Evolutionary conservation across 2,329 filamentous ascomycete species (phyloP).

Genomic region (Penicillium freii): DNA sequence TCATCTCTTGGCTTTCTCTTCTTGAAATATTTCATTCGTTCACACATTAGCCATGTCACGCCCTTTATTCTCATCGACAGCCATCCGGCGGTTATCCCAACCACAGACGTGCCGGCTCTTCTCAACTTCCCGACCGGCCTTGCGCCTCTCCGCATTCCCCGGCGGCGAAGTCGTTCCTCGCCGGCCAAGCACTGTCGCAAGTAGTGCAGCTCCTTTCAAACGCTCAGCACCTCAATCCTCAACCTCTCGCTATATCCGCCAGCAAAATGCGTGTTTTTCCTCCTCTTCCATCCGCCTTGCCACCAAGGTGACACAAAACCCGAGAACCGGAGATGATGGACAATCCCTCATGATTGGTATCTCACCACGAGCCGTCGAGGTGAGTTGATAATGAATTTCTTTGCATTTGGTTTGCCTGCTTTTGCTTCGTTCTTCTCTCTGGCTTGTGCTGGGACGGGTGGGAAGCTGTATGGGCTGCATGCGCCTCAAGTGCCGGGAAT

Average conservation of each 20-base stretch:
- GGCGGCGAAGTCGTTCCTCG: slow-evolving; percentile 22
- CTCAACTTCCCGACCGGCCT: slow-evolving; percentile 24
- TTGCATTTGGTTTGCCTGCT: neutral
- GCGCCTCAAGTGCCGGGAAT: neutral
- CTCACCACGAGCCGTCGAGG: slow-evolving; percentile 76
- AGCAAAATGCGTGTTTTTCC: slow-evolving; percentile 34
- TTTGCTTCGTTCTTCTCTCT: neutral
- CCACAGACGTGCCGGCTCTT: slow-evolving; percentile 19
- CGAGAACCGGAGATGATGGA: slow-evolving; percentile 76
- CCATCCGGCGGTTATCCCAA: slow-evolving; percentile 27
- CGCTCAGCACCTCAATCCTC: neutral
- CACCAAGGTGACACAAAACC: slow-evolving; percentile 59
- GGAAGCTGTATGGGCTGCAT: slow-evolving; percentile 2
- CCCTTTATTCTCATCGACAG: slow-evolving; percentile 24
- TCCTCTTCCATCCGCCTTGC: slow-evolving; percentile 34
- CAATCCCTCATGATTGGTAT: slow-evolving; percentile 82
- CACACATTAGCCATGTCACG: slow-evolving; percentile 31
- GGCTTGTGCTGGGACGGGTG: neutral
- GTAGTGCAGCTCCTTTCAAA: neutral
- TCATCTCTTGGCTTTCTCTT: slow-evolving; percentile 1
- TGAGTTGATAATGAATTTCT: slow-evolving; percentile 42
- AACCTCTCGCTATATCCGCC: slow-evolving; percentile 10
- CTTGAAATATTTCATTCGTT: neutral
- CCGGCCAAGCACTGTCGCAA: slow-evolving; percentile 14
- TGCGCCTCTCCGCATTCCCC: slow-evolving; percentile 33